Evolutionary conservation across 148 eudicot species (phyloP).

Genomic region (Nyssa sinensis): DNA sequence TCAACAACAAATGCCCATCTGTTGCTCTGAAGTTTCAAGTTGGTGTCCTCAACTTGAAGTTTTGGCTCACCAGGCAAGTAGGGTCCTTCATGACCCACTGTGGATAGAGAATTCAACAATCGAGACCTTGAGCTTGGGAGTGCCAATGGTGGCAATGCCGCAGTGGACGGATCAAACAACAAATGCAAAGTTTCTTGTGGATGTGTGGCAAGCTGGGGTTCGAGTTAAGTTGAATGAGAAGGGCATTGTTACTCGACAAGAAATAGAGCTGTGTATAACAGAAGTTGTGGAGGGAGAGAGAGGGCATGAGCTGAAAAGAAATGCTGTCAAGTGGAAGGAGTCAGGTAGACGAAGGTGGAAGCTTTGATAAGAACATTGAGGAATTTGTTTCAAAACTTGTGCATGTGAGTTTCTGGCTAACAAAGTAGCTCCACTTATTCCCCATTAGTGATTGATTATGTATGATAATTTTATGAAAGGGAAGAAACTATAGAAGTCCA

Average conservation of each 20-base stretch:
- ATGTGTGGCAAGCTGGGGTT: slow-evolving; percentile 37
- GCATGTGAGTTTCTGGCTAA: no score
- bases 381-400: slow-evolving; percentile 27
- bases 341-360: slow-evolving; percentile 28
- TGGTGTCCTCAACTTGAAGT: no score
- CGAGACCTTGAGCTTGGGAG: slow-evolving; percentile 43
- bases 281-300: slow-evolving; percentile 36
- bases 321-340: slow-evolving; percentile 33
- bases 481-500: no score
- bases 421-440: no score
- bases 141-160: slow-evolving; percentile 46
- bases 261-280: slow-evolving; percentile 18
- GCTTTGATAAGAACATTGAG: slow-evolving; percentile 39
- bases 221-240: slow-evolving; percentile 21
- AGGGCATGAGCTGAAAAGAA: slow-evolving; percentile 21
- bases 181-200: slow-evolving; percentile 36
- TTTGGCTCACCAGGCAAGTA: no score
- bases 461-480: no score
- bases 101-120: slow-evolving; percentile 59
- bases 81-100: slow-evolving; percentile 36
- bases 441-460: no score
- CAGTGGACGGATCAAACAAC: slow-evolving; percentile 43
- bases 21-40: slow-evolving; percentile 49
- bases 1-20: slow-evolving; percentile 70
- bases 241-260: slow-evolving; percentile 28